phyloP scores from a whole-genome alignment of 306 rosid species.

The Quercus gilva region DNA sequence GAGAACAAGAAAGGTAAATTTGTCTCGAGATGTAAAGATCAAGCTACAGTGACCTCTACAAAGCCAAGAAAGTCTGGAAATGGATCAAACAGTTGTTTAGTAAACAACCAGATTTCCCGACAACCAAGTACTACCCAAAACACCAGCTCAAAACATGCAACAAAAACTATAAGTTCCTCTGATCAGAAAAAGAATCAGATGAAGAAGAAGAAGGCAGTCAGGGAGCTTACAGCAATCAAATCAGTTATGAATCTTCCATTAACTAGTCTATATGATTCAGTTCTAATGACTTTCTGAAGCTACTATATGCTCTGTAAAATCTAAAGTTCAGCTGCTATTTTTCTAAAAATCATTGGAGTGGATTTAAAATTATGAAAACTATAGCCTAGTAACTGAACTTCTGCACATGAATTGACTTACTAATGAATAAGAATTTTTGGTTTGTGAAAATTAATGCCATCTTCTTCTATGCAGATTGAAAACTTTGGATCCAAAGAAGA shows the following conservation, averaged over 20 bases:
- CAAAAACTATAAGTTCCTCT: slow-evolving; percentile 15
- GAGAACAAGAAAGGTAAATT: slow-evolving; percentile 35
- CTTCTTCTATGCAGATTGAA: slow-evolving; percentile 47
- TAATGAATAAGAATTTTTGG: slow-evolving; percentile 12
- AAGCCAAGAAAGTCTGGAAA: slow-evolving; percentile 50
- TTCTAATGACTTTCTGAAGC: background rate
- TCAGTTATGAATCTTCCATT: slow-evolving; percentile 41
- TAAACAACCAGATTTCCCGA: no score
- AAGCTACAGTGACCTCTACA: slow-evolving; percentile 35
- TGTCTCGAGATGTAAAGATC: slow-evolving; percentile 50
- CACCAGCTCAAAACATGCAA: slow-evolving; percentile 29
- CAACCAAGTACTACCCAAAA: slow-evolving; percentile 28
- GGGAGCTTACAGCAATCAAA: slow-evolving; percentile 39
- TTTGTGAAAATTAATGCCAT: slow-evolving; percentile 21
- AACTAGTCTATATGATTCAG: background rate
- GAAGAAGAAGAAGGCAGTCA: slow-evolving; percentile 45
- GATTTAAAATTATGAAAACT: background rate
- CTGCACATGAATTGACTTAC: background rate
- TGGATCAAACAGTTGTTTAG: slow-evolving; percentile 22
- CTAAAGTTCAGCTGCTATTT: background rate
- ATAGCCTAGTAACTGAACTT: slow-evolving; percentile 4
- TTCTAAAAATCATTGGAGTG: background rate
- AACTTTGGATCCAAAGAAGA: slow-evolving; percentile 35
- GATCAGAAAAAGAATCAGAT: slow-evolving; percentile 40
- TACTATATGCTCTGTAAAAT: background rate